These are phyloP conservation scores for Neonectria coccinea DNA, from an alignment of 2,329 filamentous ascomycete genomes.

Conservation along the genomic window DNA sequence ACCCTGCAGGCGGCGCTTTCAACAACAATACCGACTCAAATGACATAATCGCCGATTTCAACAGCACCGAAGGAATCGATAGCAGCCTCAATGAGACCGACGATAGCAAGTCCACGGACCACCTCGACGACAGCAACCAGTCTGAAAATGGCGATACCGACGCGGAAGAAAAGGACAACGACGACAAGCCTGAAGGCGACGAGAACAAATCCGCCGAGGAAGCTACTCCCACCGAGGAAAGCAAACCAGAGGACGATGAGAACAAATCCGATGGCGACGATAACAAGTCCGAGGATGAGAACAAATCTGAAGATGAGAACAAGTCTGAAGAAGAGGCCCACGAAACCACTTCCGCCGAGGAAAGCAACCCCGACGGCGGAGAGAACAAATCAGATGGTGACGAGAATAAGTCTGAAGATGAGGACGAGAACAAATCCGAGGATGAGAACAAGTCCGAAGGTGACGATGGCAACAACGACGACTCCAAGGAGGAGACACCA, in stretches of 20 bases:
- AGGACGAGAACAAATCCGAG: conserved; percentile 9
- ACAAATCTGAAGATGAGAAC: background rate
- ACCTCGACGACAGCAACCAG: conserved; percentile 22
- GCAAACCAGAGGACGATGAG: background rate
- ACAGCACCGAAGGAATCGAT: background rate
- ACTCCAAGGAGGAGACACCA: conserved; percentile 18
- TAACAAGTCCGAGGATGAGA: background rate
- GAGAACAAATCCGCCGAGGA: background rate
- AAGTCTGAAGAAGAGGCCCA: conserved; percentile 6
- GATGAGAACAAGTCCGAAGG: conserved; percentile 19
- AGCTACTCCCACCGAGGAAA: background rate
- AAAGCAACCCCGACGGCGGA: conserved; percentile 8
- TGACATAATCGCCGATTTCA: conserved; percentile 10
- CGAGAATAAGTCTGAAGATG: conserved; percentile 1
- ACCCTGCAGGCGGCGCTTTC: conserved; percentile 43
- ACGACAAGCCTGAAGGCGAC: conserved; percentile 3
- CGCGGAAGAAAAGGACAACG: conserved; percentile 15
- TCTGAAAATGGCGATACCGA: conserved; percentile 29
- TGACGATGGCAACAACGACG: background rate
- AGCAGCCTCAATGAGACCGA: conserved; percentile 22
- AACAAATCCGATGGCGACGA: background rate
- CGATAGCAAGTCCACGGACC: conserved; percentile 16
- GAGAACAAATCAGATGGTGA: conserved; percentile 13
- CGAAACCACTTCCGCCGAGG: background rate
- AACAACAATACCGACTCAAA: conserved; percentile 50